Conservation (phyloP, 306 rosid genomes). For the Cicer chorassanicum region DNA sequence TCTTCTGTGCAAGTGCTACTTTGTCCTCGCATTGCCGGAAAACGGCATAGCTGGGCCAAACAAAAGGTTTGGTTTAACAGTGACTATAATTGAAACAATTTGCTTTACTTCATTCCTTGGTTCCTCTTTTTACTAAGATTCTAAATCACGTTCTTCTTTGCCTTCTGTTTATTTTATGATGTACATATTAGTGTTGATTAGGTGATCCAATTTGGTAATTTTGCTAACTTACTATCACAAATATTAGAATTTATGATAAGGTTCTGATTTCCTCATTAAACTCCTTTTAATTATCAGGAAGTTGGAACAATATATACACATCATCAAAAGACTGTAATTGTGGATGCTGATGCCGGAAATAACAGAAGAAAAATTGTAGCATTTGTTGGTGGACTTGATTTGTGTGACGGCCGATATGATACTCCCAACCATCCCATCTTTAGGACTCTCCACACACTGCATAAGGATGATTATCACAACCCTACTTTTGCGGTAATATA, state of each 20-base stretch:
- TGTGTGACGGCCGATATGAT: slow-evolving; percentile 96
- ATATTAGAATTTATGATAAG: slow-evolving; percentile 22
- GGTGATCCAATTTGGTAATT: slow-evolving; percentile 31
- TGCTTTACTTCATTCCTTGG: slow-evolving; percentile 21
- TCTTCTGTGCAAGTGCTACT: slow-evolving; percentile 94
- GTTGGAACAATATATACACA: slow-evolving; percentile 92
- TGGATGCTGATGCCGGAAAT: slow-evolving; percentile 89
- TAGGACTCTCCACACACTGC: slow-evolving; percentile 75
- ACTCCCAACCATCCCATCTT: slow-evolving; percentile 78
- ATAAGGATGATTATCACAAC: slow-evolving; percentile 94
- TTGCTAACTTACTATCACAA: slow-evolving; percentile 10
- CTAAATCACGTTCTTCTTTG: slow-evolving; percentile 4
- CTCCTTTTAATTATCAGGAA: slow-evolving; percentile 65
- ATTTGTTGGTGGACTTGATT: slow-evolving; percentile 96
- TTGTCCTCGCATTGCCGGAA: slow-evolving; percentile 87
- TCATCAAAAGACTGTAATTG: slow-evolving; percentile 96
- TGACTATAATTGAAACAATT: slow-evolving; percentile 32
- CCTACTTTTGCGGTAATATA: slow-evolving; percentile 83
- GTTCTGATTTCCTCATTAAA: slow-evolving; percentile 39
- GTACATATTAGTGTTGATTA: slow-evolving; percentile 10
- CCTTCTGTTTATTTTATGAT: slow-evolving; percentile 10
- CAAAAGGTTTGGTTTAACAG: slow-evolving; percentile 64
- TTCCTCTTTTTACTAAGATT: slow-evolving; percentile 11
- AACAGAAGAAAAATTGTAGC: slow-evolving; percentile 80
- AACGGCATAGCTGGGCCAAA: slow-evolving; percentile 90